These are phyloP conservation scores for Aphanomyces euteiches DNA, from an alignment of 352 stramenopile genomes.

Conservation along the genomic window DNA sequence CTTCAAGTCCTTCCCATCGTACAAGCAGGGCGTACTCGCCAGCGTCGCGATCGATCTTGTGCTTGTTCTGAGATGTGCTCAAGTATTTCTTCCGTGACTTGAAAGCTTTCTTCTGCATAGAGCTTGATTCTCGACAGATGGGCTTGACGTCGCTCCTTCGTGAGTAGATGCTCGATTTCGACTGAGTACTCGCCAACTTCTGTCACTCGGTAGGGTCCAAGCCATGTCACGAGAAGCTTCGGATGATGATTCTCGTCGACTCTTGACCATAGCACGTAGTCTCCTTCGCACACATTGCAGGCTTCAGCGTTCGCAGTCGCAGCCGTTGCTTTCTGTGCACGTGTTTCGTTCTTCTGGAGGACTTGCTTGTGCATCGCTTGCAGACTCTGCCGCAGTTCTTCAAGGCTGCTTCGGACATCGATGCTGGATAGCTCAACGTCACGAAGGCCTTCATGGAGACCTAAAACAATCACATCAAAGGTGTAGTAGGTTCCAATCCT, in stretches of 20 bases:
- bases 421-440: no score
- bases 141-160: conserved; percentile 32
- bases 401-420: no score
- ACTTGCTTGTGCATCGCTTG: no score
- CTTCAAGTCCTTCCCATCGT: neutral
- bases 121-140: conserved; percentile 38
- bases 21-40: neutral
- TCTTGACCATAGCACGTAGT: no score
- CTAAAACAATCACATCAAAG: no score
- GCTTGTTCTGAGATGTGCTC: conserved; percentile 13
- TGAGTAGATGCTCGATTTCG: conserved; percentile 31
- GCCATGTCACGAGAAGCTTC: conserved; percentile 40
- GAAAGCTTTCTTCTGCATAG: conserved; percentile 18
- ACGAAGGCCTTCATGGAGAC: no score
- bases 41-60: neutral
- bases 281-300: no score
- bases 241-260: conserved; percentile 19
- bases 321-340: no score
- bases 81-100: conserved; percentile 7
- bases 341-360: no score
- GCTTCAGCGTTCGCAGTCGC: no score
- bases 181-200: conserved; percentile 33
- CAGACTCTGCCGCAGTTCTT: no score
- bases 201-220: conserved; percentile 35
- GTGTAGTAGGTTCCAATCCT: no score